Evolutionary conservation across 2,329 filamentous ascomycete species (phyloP).

Genomic region (Leptographium radiaticola): DNA sequence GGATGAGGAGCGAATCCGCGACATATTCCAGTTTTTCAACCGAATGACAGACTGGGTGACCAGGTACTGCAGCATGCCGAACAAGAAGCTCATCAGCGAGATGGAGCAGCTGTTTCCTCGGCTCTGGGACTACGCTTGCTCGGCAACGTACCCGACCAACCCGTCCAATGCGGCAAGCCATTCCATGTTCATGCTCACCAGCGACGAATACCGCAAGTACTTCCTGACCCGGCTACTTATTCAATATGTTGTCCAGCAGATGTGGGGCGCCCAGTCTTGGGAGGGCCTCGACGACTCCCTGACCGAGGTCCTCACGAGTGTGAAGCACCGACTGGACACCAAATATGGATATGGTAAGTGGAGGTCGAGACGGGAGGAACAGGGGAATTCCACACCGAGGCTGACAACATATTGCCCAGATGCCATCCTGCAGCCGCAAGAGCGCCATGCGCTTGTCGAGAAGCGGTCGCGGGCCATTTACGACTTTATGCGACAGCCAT

Average conservation of each 20-base stretch:
- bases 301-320: constrained; percentile 12
- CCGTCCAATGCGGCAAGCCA: constrained; percentile 18
- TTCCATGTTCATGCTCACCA: constrained; percentile 19
- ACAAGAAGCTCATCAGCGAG: not conserved
- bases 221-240: constrained; percentile 25
- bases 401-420: not conserved
- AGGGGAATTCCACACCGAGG: not conserved
- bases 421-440: constrained; percentile 9
- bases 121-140: constrained; percentile 25
- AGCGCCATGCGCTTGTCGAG: constrained; percentile 23
- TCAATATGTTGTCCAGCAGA: constrained; percentile 21
- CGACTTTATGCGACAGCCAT: constrained; percentile 17
- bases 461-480: constrained; percentile 21
- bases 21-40: constrained; percentile 12
- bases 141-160: constrained; percentile 16
- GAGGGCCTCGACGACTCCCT: constrained; percentile 15
- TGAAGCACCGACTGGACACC: constrained; percentile 12
- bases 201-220: constrained; percentile 17
- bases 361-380: not conserved
- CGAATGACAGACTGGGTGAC: constrained; percentile 10
- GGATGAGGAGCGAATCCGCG: constrained; percentile 5
- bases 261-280: constrained; percentile 22
- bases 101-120: constrained; percentile 5
- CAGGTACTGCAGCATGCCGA: constrained; percentile 5
- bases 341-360: constrained; percentile 16